These are phyloP conservation scores for Lotus japonicus DNA, from an alignment of 306 rosid genomes.

Conservation along the genomic window DNA sequence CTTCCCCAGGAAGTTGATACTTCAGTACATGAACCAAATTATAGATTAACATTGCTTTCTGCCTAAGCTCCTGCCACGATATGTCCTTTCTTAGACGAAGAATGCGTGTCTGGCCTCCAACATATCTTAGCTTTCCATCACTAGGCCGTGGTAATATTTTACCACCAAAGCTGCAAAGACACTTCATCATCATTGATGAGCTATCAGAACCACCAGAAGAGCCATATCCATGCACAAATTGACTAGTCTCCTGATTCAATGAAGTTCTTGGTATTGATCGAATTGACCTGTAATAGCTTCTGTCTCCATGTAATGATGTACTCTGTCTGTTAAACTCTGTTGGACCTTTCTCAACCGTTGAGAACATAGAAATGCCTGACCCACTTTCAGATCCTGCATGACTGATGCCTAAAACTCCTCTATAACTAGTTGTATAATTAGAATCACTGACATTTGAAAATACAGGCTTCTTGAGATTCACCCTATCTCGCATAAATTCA, in stretches of 20 bases:
- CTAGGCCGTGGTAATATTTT: conserved; percentile 68
- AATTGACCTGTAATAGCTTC: conserved; percentile 41
- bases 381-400: conserved; percentile 44
- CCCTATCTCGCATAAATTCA: conserved; percentile 76
- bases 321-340: conserved; percentile 42
- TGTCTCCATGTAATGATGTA: conserved; percentile 37
- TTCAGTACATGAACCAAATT: conserved; percentile 48
- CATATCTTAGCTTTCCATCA: conserved; percentile 72
- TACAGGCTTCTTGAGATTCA: conserved; percentile 42
- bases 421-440: conserved; percentile 32
- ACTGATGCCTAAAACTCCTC: conserved; percentile 37
- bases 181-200: conserved; percentile 47
- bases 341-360: conserved; percentile 39
- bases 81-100: conserved; percentile 56
- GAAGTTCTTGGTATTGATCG: conserved; percentile 41
- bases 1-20: conserved; percentile 90
- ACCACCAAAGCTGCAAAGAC: conserved; percentile 76
- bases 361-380: conserved; percentile 36
- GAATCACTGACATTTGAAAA: conserved; percentile 43
- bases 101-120: conserved; percentile 78
- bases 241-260: conserved; percentile 38
- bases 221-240: conserved; percentile 27
- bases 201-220: conserved; percentile 46
- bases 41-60: conserved; percentile 47
- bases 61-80: conserved; percentile 60